Base-by-base conservation (phyloP, 2,329 filamentous ascomycete genomes). In the Fusarium transvaalense region DNA sequence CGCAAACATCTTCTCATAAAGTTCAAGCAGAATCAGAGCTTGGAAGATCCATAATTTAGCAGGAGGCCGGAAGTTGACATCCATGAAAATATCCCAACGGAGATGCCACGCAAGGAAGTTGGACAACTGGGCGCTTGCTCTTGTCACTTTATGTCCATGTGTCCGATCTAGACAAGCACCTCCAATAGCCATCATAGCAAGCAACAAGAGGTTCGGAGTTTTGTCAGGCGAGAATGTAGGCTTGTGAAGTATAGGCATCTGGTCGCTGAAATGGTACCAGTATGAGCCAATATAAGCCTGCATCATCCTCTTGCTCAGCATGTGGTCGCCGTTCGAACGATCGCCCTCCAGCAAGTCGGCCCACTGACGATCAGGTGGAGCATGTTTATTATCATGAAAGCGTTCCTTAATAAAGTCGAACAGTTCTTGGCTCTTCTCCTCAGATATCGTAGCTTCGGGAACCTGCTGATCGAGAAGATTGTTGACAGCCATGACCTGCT, bases 1-100 rank as follows among this genome's bases (percentile, higher is more conserved):
- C 38, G 94, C 96, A 78, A 95, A 98, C 92, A 97, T 96, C 84
- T 99, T 99, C 81, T 99, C 96, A 74, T 97, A 98, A 1, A 97
- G 82, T 77, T 99, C 96, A 14, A 98, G 85, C 7, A 98, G 85
- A 6, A 98, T 83, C 52, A 98, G 82, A 2, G 95, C 91, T 77
- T 98, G 96, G 81, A 98, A 98, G 1, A 97, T 89, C 95, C 95
- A 99, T 10, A 99, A 82, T 79, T 97, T 97, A 10, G 95, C 95
- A 0, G 96, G 95, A 2, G 96, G 94, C 19, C 93, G 86, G 80
- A 97, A 97, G 78, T 94, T 93, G 15, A 87, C 85, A 76, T 97
- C 92, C 85, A 94, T 96, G 76, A 98, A 97, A 37, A 97, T 92
- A 77, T 97, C 92, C 93, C 94, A 97, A 56, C 96, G 88, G n/a